Evolutionary conservation across 345 rosid species (phyloP).

Genomic region (Arabidopsis arenosa): DNA sequence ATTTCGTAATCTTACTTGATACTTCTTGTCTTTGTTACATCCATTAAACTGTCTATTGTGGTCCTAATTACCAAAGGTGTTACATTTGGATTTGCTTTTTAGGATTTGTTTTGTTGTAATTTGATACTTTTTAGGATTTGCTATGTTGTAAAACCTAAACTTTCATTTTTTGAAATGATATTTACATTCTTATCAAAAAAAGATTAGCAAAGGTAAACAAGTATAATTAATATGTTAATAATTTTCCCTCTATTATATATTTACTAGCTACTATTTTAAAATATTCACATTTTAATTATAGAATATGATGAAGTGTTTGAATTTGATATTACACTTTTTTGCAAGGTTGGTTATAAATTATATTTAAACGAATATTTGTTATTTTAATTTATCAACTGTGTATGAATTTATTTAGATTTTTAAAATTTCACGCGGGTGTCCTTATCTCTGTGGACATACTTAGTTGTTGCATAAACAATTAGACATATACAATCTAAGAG

Average conservation of each 20-base stretch:
- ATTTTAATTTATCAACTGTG: neutral
- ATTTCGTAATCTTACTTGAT: conserved; percentile 3
- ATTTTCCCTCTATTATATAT: too few species aligned
- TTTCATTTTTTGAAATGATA: too few species aligned
- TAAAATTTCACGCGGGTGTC: conserved; percentile 9
- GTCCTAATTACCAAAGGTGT: conserved; percentile 3
- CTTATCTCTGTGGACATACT: neutral
- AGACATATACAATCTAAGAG: neutral
- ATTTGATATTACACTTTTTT: neutral
- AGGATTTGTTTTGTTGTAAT: too few species aligned
- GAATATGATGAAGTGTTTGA: neutral
- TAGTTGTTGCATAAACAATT: conserved; percentile 9
- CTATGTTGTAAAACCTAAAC: too few species aligned
- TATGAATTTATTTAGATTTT: neutral
- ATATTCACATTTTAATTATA: neutral
- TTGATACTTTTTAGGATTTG: too few species aligned
- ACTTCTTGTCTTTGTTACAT: conserved; percentile 2
- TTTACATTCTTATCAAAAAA: too few species aligned
- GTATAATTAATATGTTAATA: too few species aligned
- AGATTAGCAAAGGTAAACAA: too few species aligned
- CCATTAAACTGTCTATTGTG: conserved; percentile 2
- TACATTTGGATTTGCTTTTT: too few species aligned
- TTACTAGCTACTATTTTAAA: too few species aligned
- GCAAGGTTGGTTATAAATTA: neutral
- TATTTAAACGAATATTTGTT: neutral